phyloP scores from a whole-genome alignment of 2,329 filamentous ascomycete species.

The Pseudocercospora fijiensis region DNA sequence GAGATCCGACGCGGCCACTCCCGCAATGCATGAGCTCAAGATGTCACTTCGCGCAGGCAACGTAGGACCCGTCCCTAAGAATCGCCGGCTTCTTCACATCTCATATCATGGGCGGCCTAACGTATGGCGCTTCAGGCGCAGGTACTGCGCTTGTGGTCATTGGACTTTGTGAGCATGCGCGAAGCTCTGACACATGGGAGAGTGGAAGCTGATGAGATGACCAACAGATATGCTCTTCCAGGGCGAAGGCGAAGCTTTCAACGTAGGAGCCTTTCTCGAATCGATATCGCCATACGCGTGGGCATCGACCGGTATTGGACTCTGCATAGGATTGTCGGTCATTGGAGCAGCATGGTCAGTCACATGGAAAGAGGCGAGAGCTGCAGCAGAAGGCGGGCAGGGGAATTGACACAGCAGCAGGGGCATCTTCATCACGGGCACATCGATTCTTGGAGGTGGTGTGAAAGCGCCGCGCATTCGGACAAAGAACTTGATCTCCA shows the following conservation, averaged over 20 bases:
- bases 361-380: neutral
- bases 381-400: conserved; percentile 8
- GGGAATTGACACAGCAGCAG: conserved; percentile 49
- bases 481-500: conserved; percentile 99
- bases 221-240: conserved; percentile 94
- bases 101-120: conserved; percentile 36
- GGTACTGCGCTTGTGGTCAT: conserved; percentile 38
- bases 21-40: conserved; percentile 14
- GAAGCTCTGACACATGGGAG: conserved; percentile 9
- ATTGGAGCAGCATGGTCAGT: conserved; percentile 91
- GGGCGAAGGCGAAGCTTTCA: conserved; percentile 91
- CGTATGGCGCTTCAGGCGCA: conserved; percentile 41
- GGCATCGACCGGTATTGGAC: conserved; percentile 83
- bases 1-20: conserved; percentile 8
- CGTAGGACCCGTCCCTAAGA: conserved; percentile 1
- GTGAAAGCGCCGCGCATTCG: conserved; percentile 96
- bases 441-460: conserved; percentile 93
- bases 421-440: conserved; percentile 98
- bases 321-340: conserved; percentile 94
- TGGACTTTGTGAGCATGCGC: conserved; percentile 39
- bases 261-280: conserved; percentile 94
- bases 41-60: conserved; percentile 21
- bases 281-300: conserved; percentile 91
- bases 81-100: conserved; percentile 12
- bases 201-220: conserved; percentile 29